Evolutionary conservation across 169 alveolate species (phyloP), one percentile per base, ranked within the genome.

Genomic region (Babesia ovata): DNA sequence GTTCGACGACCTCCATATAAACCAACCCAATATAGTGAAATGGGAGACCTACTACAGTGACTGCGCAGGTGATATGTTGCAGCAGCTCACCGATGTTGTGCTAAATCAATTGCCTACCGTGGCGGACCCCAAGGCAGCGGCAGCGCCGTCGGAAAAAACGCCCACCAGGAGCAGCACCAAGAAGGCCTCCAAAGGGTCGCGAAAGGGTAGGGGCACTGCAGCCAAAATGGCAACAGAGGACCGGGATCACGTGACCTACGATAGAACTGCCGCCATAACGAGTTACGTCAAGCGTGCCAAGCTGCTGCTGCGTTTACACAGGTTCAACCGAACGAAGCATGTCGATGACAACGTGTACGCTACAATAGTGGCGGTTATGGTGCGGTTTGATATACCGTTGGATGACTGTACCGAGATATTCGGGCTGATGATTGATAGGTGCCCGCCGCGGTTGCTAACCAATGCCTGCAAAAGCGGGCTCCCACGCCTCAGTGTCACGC

Each of bases 1-100:
- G 65, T 67, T 53, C 48, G 76, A 67, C 33, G 76, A 67, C 48
- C 17, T 4, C 16, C 76, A 67, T 21, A 6, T 67, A 4, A 26
- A 29, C 36, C 24, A 42, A 2, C 26, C 48, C 2, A 22, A 33
- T 42, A 26, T 9, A 0, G 50, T 14, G 54, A 65, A 53, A 3
- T 67, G 76, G 76, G 50, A 7, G 11, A 11, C n/a, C 7, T 67
- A 67, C 76, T 67, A 67, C 54, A 39, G 59, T 50, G 76, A 67
- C 9, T 53, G 13, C 19, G 76, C 54, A 14, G 52, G 19, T 0
- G 53, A 42, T 4, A 67, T 67, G 16, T 52, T 50, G 28, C 19
- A 21, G 21, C 76, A 67, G 65, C 39, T 67, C 9, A 50, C 67
- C 22, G 56, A 67, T 9, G 65, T 65, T 21, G 65, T 67, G 17